phyloP scores from a whole-genome alignment of 1,284 basidiomycete genomes.

The Marasmius fiardii region DNA sequence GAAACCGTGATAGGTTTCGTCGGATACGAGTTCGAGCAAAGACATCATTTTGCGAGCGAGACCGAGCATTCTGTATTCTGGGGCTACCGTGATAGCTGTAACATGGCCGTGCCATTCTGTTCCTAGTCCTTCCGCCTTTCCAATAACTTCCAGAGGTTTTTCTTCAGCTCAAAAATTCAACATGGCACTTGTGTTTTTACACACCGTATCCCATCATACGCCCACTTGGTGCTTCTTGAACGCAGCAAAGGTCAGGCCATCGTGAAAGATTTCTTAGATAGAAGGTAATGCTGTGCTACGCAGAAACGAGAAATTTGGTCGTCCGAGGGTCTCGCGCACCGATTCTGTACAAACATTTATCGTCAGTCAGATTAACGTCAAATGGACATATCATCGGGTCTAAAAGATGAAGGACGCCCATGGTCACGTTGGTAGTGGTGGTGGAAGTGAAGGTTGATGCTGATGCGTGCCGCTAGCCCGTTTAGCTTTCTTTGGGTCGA shows the following conservation, averaged over 20 bases:
- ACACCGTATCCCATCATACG: conserved; percentile 85
- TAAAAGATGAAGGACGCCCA: conserved; percentile 85
- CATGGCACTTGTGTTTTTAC: conserved; percentile 20
- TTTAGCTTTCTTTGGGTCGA: no score
- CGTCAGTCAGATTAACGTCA: conserved; percentile 59
- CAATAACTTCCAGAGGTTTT: conserved; percentile 57
- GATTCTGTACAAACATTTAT: conserved; percentile 91
- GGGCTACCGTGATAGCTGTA: conserved; percentile 88
- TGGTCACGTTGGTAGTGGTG: conserved; percentile 24
- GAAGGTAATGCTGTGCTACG: conserved; percentile 80
- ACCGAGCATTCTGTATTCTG: conserved; percentile 83
- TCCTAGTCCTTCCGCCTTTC: conserved; percentile 77
- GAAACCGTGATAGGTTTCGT: conserved; percentile 71
- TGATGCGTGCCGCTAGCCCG: neutral
- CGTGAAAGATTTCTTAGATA: conserved; percentile 84
- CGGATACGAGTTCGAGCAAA: conserved; percentile 79
- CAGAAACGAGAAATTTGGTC: neutral
- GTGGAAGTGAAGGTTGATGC: no score
- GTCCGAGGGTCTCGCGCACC: conserved; percentile 36
- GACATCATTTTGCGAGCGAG: conserved; percentile 82
- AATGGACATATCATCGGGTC: conserved; percentile 89
- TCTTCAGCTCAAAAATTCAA: conserved; percentile 6
- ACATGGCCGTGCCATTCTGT: conserved; percentile 87
- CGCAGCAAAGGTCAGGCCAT: conserved; percentile 88
- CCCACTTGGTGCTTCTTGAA: conserved; percentile 74